A percentile compares a stretch with the other conserved stretches of the same genome.
These are phyloP conservation scores for Delitschia confertaspora DNA, from an alignment of 495 filamentous ascomycete species.

Conservation along the genomic window DNA sequence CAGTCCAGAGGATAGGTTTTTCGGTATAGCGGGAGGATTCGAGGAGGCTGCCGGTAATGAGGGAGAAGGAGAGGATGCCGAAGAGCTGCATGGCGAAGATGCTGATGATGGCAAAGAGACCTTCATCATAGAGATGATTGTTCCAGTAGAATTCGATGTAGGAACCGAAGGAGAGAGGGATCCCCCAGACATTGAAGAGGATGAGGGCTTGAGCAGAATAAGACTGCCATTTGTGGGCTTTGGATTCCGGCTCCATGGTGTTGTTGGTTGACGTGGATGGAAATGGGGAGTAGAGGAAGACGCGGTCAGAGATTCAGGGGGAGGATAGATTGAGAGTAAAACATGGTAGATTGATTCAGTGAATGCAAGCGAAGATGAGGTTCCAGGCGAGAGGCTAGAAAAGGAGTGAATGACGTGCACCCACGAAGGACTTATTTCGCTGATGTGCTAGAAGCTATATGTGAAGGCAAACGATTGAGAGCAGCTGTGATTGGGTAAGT, in stretches of 20 bases:
- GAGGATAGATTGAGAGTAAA: no score
- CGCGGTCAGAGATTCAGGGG: no score
- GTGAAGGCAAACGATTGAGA: no score
- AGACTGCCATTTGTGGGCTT: background rate
- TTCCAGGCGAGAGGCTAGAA: no score
- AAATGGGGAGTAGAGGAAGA: background rate
- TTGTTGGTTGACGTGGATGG: background rate
- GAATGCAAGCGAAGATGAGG: no score
- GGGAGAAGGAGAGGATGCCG: background rate
- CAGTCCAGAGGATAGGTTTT: background rate
- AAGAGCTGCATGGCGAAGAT: constrained; percentile 3
- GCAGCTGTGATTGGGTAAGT: no score
- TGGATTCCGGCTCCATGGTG: background rate
- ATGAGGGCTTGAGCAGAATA: constrained; percentile 14
- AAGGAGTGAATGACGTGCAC: no score
- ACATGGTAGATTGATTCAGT: no score
- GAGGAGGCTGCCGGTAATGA: background rate
- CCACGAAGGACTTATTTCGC: no score
- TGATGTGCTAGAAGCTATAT: no score
- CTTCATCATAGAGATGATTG: background rate
- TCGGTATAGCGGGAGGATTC: background rate
- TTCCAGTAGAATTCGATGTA: constrained; percentile 15
- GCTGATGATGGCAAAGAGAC: background rate
- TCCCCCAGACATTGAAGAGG: constrained; percentile 22
- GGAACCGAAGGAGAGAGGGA: constrained; percentile 16